Evolutionary conservation across 768 basidiomycete species (phyloP).

Genomic region (Lactifluus volemus): DNA sequence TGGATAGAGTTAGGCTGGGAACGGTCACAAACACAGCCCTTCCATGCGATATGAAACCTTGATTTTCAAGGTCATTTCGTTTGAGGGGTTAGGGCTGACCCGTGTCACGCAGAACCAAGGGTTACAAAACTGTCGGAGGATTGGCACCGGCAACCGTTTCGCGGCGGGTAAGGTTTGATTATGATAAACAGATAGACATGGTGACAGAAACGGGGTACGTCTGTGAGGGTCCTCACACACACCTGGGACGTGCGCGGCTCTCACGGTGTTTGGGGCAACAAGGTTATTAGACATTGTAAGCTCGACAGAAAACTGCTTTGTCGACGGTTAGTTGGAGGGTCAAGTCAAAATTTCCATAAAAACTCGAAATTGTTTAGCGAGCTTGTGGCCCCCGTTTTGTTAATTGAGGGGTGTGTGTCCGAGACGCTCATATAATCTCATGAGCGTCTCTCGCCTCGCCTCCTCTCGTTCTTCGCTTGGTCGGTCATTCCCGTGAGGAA

Average conservation of each 20-base stretch:
- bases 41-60: neutral
- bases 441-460: neutral
- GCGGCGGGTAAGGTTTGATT: constrained; percentile 11
- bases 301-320: neutral
- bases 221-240: neutral
- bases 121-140: neutral
- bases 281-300: neutral
- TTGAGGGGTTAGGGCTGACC: neutral
- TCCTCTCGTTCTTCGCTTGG: neutral
- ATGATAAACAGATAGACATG: neutral
- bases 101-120: neutral
- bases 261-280: neutral
- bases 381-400: neutral
- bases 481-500: neutral
- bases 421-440: neutral
- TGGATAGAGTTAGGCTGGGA: neutral
- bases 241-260: no score
- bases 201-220: constrained; percentile 14
- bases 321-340: no score
- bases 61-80: neutral
- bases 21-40: neutral
- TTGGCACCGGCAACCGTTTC: neutral
- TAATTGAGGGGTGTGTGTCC: neutral
- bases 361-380: neutral
- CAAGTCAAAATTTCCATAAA: no score